A percentile compares a stretch with the other conserved stretches of the same genome.
Conservation (phyloP, 768 basidiomycete genomes). For the Lyophyllum atratum region DNA sequence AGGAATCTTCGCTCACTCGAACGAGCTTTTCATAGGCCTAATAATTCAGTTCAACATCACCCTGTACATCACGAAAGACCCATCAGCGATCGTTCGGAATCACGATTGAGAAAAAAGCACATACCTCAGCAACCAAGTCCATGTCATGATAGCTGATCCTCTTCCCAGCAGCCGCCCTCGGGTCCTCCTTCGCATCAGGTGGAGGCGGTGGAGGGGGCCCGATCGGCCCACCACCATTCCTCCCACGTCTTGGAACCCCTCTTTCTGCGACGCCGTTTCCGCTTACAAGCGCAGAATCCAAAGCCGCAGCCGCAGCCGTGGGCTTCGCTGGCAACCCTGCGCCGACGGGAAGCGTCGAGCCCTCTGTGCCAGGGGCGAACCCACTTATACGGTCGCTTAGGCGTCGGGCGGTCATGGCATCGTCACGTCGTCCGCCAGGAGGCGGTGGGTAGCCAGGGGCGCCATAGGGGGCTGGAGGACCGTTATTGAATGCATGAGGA, state of each 20-base stretch:
- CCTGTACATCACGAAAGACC: conserved; percentile 33
- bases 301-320: conserved; percentile 48
- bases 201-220: conserved; percentile 76
- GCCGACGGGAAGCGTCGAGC: conserved; percentile 53
- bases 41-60: conserved; percentile 63
- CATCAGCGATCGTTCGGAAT: not conserved
- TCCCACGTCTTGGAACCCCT: conserved; percentile 36
- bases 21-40: conserved; percentile 21
- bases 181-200: conserved; percentile 90
- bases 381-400: conserved; percentile 84
- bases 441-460: conserved; percentile 38
- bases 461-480: conserved; percentile 39
- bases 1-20: not conserved
- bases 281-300: conserved; percentile 54
- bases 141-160: conserved; percentile 95
- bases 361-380: conserved; percentile 53
- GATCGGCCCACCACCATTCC: conserved; percentile 34
- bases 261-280: conserved; percentile 46
- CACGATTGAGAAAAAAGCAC: conserved; percentile 14
- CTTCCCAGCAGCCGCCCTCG: conserved; percentile 84
- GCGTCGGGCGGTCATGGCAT: conserved; percentile 58
- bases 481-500: conserved; percentile 36
- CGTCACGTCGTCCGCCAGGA: conserved; percentile 54
- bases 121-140: conserved; percentile 85
- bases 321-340: conserved; percentile 85